phyloP scores from a whole-genome alignment of 192 early-diverging fungal genomes.

The Pilaira anomala region DNA sequence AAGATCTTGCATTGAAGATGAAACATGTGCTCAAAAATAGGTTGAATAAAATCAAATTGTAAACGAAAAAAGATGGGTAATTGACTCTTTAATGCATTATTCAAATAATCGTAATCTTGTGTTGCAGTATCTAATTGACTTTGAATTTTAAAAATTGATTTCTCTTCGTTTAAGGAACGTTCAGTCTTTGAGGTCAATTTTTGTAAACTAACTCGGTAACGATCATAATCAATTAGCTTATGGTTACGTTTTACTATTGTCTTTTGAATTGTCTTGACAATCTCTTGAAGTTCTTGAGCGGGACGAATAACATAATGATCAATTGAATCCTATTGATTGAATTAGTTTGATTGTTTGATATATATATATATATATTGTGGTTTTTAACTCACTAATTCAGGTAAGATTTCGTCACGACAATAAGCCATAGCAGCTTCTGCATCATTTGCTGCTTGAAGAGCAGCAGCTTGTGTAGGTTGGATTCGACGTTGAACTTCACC shows the following conservation, averaged over 20 bases:
- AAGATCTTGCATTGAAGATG: conserved; percentile 79
- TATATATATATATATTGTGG: conserved; percentile 5
- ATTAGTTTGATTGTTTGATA: neutral
- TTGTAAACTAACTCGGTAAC: conserved; percentile 65
- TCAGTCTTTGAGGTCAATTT: conserved; percentile 74
- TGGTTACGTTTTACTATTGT: conserved; percentile 87
- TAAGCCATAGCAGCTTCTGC: conserved; percentile 47
- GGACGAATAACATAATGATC: conserved; percentile 80
- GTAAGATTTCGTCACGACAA: conserved; percentile 56
- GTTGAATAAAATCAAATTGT: conserved; percentile 76
- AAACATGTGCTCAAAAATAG: conserved; percentile 83
- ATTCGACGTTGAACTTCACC: conserved; percentile 43
- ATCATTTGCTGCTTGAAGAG: conserved; percentile 47
- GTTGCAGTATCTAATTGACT: conserved; percentile 72
- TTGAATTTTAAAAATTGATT: conserved; percentile 57
- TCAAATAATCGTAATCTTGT: conserved; percentile 80
- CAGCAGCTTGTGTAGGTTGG: conserved; percentile 41
- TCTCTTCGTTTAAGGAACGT: conserved; percentile 59
- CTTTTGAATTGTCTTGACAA: conserved; percentile 78
- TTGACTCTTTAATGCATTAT: conserved; percentile 76
- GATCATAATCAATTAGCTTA: conserved; percentile 92
- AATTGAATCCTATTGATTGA: conserved; percentile 49
- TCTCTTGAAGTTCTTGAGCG: conserved; percentile 64
- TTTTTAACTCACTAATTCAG: conserved; percentile 61
- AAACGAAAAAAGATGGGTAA: conserved; percentile 78